Conservation (phyloP, 2,329 filamentous ascomycete genomes). For the Cercospora zeae-maydis region DNA sequence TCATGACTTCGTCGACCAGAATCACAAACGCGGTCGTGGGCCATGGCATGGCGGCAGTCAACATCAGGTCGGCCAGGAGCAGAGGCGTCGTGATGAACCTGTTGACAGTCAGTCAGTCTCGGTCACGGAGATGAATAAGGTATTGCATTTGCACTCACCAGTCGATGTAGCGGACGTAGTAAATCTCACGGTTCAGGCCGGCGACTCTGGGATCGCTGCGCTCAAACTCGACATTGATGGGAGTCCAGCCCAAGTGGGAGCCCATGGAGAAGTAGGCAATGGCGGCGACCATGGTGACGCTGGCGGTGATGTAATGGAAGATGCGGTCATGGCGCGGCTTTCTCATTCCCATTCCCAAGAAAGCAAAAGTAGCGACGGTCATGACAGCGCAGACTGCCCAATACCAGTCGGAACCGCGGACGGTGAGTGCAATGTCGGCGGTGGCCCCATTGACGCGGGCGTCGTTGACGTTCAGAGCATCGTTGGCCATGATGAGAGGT, state of each 20-base stretch:
- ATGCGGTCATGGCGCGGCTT: conserved; percentile 56
- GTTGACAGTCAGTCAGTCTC: not conserved
- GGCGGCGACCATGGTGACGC: conserved; percentile 56
- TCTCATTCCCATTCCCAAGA: conserved; percentile 52
- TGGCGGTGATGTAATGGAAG: conserved; percentile 63
- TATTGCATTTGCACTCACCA: conserved; percentile 45
- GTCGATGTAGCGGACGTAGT: conserved; percentile 64
- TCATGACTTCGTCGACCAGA: conserved; percentile 63
- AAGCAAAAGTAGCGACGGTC: conserved; percentile 51
- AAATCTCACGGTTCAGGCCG: conserved; percentile 59
- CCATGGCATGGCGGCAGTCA: conserved; percentile 63
- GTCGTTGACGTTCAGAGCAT: conserved; percentile 48
- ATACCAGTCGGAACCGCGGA: conserved; percentile 60
- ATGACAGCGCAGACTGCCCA: conserved; percentile 61
- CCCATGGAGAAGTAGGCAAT: conserved; percentile 66
- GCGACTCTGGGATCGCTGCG: conserved; percentile 44
- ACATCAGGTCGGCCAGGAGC: conserved; percentile 58
- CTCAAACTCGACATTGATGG: conserved; percentile 60
- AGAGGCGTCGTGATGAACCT: conserved; percentile 60
- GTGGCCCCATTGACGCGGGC: conserved; percentile 45
- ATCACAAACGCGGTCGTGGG: conserved; percentile 61
- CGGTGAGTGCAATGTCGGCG: conserved; percentile 57
- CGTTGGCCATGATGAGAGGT: conserved; percentile 37
- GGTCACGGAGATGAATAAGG: not conserved
- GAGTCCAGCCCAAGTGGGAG: conserved; percentile 61